Base-by-base conservation (phyloP, 306 rosid genomes). In the Ceratonia siliqua region DNA sequence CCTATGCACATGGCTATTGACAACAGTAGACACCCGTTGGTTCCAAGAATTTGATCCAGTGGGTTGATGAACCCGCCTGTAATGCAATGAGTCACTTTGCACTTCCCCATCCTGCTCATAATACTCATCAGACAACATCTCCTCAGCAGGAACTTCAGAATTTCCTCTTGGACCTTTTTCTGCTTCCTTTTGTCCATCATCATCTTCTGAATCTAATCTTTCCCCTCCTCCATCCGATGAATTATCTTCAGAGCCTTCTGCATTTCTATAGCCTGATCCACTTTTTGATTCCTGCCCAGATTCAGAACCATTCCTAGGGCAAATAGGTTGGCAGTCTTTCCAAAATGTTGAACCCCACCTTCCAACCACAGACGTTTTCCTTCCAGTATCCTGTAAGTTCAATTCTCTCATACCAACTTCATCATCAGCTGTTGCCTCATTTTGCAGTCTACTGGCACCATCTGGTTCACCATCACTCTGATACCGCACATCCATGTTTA, bases 321-420 rank as follows among this genome's bases (percentile, higher is more conserved):
- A 41, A 89, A 82, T 73, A 63, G 97, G 99, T 56, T 86, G 93
- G 79, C 96, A 92, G 81, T 92, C 98, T 88, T 95, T 89, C 97
- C 97, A 95, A 87, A 95, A 95, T 20, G 84, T 87, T 6, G 99
- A 90, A 78, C 99, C 99, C 99, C 99, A 95, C 84, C 86, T 87
- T 78, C 97, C 96, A 28, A 82, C 79, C 76, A 80, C 62, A 38
- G 83, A 81, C 20, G 85, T 81, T 81, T 88, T 88, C 85, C 93
- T 92, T 75, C 87, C 93, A 82, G 89, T 62, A 70, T n/a, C n/a
- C n/a, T n/a, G 89, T 38, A 84, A 82, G 85, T 82, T 88, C 15
- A 90, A 65, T 38, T 74, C 85, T 76, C 89, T 78, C 46, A 70
- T 30, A 78, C 76, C 81, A 73, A 72, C 81, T 56, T 63, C 84